Evolutionary conservation across 768 basidiomycete genomes (phyloP), one percentile per base, ranked within the genome.

Genomic region (Suillus hirtellus): DNA sequence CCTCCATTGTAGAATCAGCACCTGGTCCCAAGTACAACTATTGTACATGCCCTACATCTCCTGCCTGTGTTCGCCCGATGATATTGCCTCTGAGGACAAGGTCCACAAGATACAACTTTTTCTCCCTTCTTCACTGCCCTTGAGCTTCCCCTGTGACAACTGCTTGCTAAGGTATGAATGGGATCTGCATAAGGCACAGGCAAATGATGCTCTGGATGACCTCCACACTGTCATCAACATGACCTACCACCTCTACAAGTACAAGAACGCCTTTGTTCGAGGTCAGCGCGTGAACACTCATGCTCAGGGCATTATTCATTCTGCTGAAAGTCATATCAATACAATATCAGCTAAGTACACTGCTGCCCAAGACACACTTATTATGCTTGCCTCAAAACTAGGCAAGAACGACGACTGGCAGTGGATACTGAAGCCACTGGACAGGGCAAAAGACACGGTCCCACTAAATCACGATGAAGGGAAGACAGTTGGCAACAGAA

Each of bases 161-260:
- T 27, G 19, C 42, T 43, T 43, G 42, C 42, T 43, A 3, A 43
- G 42, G 42, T 43, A 43, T 3, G 8, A 43, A 43, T 19, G 17
- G 42, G 17, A 19, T 43, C 9, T 43, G 9, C 17, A 8, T 43
- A 8, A 43, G 3, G 42, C 42, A 2, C 42, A 43, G 3, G 42
- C 17, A 43, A 43, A 43, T 19, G 17, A 43, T 43, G 42, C 17
- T 0, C 21, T 38, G 4, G 17, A 4, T 14, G 21, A 55, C 1
- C 54, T 55, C 27, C 6, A 4, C 27, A 21, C 38, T 34, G 34
- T 55, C 38, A 55, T 55, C 34, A 55, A 38, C 17, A 38, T 34
- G 54, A 31, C 54, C 54, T 55, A 34, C 54, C 54, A 55, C 54
- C 54, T 55, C 17, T 55, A 38, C 34, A 38, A 38, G 19, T 55